phyloP scores from a whole-genome alignment of 495 filamentous ascomycete genomes.

The Xylona heveae region DNA sequence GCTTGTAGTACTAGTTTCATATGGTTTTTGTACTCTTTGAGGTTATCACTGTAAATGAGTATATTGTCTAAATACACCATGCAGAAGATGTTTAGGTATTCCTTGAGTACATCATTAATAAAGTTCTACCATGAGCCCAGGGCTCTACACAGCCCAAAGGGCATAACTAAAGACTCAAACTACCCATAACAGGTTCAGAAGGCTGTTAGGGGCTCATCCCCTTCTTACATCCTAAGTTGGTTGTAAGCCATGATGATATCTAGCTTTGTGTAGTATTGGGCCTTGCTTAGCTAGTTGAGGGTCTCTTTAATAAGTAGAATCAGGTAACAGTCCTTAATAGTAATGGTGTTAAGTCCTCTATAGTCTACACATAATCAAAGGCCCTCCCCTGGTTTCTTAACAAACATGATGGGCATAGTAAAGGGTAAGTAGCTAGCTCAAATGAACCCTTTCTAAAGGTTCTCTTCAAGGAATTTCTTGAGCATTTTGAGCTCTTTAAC shows the following conservation, averaged over 20 bases:
- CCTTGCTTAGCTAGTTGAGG: not conserved
- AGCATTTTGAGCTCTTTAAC: conserved; percentile 7
- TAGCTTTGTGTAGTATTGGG: conserved; percentile 1
- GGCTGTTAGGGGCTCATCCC: not conserved
- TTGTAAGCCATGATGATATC: not conserved
- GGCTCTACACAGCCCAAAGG: conserved; percentile 4
- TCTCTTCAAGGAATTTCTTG: conserved; percentile 5
- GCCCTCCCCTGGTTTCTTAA: conserved; percentile 4
- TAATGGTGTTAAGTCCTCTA: conserved; percentile 1
- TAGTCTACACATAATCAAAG: conserved; percentile 5
- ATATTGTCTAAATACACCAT: conserved; percentile 8
- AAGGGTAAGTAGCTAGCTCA: conserved; percentile 1
- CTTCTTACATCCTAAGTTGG: not conserved
- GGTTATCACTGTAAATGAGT: conserved; percentile 6
- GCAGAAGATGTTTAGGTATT: conserved; percentile 7
- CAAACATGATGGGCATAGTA: conserved; percentile 5
- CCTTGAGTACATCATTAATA: conserved; percentile 4
- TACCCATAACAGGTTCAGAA: conserved; percentile 4
- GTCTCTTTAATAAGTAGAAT: not conserved
- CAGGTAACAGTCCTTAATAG: conserved; percentile 3
- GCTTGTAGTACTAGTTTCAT: conserved; percentile 1
- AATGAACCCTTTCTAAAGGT: conserved; percentile 6
- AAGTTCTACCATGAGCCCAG: too few relatives aligned
- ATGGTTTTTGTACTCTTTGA: conserved; percentile 6
- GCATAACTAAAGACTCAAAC: conserved; percentile 9